Evolutionary conservation across 352 stramenopile genomes (phyloP).

Genomic region (Phytophthora capsici): DNA sequence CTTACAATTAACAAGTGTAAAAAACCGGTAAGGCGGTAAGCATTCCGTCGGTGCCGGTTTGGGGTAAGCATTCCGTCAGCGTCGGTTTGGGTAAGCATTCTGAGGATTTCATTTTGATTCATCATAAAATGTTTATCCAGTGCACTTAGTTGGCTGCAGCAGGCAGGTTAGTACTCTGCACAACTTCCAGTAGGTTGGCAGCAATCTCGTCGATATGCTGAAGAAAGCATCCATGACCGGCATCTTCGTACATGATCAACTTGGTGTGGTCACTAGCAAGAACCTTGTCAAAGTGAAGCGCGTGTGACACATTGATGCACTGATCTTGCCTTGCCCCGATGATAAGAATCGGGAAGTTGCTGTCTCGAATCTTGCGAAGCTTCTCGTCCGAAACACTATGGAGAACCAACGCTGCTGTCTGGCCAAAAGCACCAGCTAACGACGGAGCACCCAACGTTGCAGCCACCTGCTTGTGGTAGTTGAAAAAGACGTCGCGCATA

Average conservation of each 20-base stretch:
- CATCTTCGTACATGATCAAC: conserved; percentile 48
- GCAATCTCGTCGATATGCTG: conserved; percentile 55
- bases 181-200: conserved; percentile 32
- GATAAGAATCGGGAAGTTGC: conserved; percentile 53
- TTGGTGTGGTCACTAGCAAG: conserved; percentile 48
- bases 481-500: conserved; percentile 52
- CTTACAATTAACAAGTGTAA: conserved; percentile 1
- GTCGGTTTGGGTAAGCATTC: no score
- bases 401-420: conserved; percentile 37
- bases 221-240: conserved; percentile 49
- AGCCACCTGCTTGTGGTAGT: conserved; percentile 45
- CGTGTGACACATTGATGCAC: conserved; percentile 43
- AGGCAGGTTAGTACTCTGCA: conserved; percentile 5
- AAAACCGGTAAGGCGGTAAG: conserved; percentile 1
- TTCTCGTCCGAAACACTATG: conserved; percentile 48
- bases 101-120: no score
- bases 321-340: conserved; percentile 42
- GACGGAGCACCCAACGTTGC: conserved; percentile 27
- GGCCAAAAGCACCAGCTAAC: conserved; percentile 30
- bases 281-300: conserved; percentile 40
- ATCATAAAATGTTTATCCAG: no score
- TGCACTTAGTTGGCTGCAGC: conserved; percentile 5
- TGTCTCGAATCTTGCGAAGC: conserved; percentile 44
- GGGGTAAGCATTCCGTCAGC: no score
- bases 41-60: conserved; percentile 9